Conservation (phyloP, 163 green algal genomes). For the Chloromonas sp. region DNA sequence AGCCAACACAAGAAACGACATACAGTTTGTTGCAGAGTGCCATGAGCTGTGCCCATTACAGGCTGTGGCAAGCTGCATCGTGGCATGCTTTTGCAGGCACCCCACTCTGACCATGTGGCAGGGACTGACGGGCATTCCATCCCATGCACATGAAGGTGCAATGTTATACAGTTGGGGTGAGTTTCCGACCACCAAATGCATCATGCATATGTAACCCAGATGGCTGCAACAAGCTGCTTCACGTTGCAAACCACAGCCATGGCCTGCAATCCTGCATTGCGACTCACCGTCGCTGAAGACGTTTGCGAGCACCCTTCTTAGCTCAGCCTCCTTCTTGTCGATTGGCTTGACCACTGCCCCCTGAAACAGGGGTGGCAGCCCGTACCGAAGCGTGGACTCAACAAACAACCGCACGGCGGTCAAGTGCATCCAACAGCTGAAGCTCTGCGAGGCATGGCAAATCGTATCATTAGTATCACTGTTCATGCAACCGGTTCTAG, state of each 20-base stretch:
- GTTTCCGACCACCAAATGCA: neutral
- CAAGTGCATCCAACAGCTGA: slow-evolving; percentile 88
- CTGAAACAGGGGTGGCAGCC: slow-evolving; percentile 75
- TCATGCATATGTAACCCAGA: neutral
- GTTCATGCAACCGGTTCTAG: too few relatives aligned
- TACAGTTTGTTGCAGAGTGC: too few relatives aligned
- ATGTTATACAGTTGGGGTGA: too few relatives aligned
- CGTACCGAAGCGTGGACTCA: slow-evolving; percentile 94
- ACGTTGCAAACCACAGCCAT: slow-evolving; percentile 3
- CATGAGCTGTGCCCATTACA: too few relatives aligned
- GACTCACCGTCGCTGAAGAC: slow-evolving; percentile 39
- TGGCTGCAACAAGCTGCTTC: neutral
- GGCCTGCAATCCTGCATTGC: neutral
- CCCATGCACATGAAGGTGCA: too few relatives aligned
- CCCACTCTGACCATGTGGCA: too few relatives aligned
- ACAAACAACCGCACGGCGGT: slow-evolving; percentile 91
- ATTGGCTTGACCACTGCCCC: slow-evolving; percentile 72
- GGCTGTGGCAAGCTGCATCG: too few relatives aligned
- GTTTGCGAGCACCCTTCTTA: slow-evolving; percentile 53
- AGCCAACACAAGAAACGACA: too few relatives aligned
- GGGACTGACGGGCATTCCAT: too few relatives aligned
- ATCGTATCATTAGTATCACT: too few relatives aligned
- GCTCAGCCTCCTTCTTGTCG: slow-evolving; percentile 50
- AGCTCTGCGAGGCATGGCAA: slow-evolving; percentile 53
- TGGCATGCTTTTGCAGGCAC: too few relatives aligned